Evolutionary conservation across 495 filamentous ascomycete genomes (phyloP), one percentile per base, ranked within the genome.

Genomic region (Venustampulla echinocandica): DNA sequence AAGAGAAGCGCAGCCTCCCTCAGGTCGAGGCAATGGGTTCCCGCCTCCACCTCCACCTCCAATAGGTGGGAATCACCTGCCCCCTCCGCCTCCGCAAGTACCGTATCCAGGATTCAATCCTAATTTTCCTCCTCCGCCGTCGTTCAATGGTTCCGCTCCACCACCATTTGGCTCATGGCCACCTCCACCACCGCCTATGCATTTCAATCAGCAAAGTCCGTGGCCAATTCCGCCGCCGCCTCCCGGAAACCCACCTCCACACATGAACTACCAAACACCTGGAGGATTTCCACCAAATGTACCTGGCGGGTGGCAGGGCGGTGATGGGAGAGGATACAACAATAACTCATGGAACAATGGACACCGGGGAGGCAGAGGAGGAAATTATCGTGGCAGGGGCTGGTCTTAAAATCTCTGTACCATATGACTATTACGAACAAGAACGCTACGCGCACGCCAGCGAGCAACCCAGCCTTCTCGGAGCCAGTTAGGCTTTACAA

Each of bases 161-260:
- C 37, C 37, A 20, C 37, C 37, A 20, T 74, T 70, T n/a, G 37
- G 37, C 22, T 61, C 66, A 36, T 77, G 73, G 74, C 69, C 67
- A 5, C 68, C 69, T 13, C 70, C 70, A 18, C 64, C 62, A 28
- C 67, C 67, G 42, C 67, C 69, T 7, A 44, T 51, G 43, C 10
- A 20, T 36, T 46, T 36, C 43, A 28, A 35, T 23, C 33, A 32
- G 14, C 43, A 46, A 15, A 21, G 2, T 24, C 28, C 28, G 13
- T 32, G 27, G 34, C 45, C 20, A 1, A 11, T 36, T 18, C 34
- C 34, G 7, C 45, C 45, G 20, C 37, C 37, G 9, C 37, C 37
- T 3, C 37, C 37, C 10, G 37, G 37, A 20, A 40, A 40, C 43
- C 55, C 58, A 41, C 61, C 53, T 18, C 33, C 44, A 10, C 15